Evolutionary conservation across 805 yeast genomes (phyloP).

Genomic region (Nakazawaea laoshanensis): DNA sequence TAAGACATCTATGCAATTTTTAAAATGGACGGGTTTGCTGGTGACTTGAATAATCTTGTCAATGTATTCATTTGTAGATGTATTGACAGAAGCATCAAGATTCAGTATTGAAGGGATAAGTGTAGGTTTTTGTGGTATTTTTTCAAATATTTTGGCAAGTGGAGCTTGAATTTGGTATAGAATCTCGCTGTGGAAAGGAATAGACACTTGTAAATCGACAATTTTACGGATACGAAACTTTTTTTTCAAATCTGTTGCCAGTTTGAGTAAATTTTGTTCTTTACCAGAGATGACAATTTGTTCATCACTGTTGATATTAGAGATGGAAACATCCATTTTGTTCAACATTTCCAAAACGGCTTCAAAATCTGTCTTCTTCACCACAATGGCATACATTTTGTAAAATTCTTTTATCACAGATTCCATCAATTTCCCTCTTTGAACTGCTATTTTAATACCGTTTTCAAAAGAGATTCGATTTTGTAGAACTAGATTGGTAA

Average conservation of each 20-base stretch:
- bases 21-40: slow-evolving; percentile 22
- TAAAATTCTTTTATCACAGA: slow-evolving; percentile 23
- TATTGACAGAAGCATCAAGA: slow-evolving; percentile 17
- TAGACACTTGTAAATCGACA: slow-evolving; percentile 20
- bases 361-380: slow-evolving; percentile 17
- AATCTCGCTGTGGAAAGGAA: slow-evolving; percentile 27
- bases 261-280: slow-evolving; percentile 11
- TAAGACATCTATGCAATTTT: slow-evolving; percentile 21
- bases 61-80: slow-evolving; percentile 14
- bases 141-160: too few species aligned
- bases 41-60: slow-evolving; percentile 22
- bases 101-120: slow-evolving; percentile 23
- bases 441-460: slow-evolving; percentile 18
- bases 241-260: slow-evolving; percentile 11
- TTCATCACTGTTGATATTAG: slow-evolving; percentile 24
- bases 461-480: slow-evolving; percentile 16
- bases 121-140: too few species aligned
- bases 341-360: slow-evolving; percentile 8
- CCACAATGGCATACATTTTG: slow-evolving; percentile 24
- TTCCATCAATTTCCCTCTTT: slow-evolving; percentile 25
- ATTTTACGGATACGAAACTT: slow-evolving; percentile 15
- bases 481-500: slow-evolving; percentile 20
- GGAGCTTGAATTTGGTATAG: too few species aligned
- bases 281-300: slow-evolving; percentile 26
- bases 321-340: slow-evolving; percentile 13